Conservation (phyloP, 257 asterid species). For the Ballota nigra region DNA sequence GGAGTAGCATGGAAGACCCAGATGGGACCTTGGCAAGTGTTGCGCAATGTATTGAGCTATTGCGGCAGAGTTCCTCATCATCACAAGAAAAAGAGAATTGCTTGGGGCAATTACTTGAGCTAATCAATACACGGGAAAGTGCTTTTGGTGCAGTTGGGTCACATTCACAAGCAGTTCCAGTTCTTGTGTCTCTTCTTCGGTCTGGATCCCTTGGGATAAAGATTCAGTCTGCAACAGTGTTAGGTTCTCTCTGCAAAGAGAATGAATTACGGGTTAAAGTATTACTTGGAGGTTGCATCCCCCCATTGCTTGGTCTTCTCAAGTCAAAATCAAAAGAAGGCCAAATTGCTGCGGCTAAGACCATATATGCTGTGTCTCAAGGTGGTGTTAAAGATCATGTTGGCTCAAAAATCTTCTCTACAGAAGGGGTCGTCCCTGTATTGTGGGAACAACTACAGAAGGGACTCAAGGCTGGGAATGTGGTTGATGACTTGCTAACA, state of each 20-base stretch:
- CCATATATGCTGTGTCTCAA: slow-evolving; percentile 94
- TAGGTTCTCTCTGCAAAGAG: slow-evolving; percentile 94
- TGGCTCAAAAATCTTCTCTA: slow-evolving; percentile 93
- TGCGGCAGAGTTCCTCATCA: slow-evolving; percentile 87
- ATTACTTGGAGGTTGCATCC: slow-evolving; percentile 96
- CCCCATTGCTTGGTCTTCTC: slow-evolving; percentile 96
- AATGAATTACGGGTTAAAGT: slow-evolving; percentile 93
- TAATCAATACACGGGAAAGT: slow-evolving; percentile 76
- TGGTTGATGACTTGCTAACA: slow-evolving; percentile 79
- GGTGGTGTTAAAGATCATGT: slow-evolving; percentile 95
- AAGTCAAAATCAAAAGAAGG: slow-evolving; percentile 90
- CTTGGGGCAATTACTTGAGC: slow-evolving; percentile 77
- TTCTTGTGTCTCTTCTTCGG: slow-evolving; percentile 94
- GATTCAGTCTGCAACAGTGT: slow-evolving; percentile 85
- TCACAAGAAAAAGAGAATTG: slow-evolving; percentile 77
- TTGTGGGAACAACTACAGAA: slow-evolving; percentile 86
- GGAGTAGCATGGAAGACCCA: slow-evolving; percentile 97
- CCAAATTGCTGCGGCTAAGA: slow-evolving; percentile 92
- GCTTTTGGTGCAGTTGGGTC: slow-evolving; percentile 98
- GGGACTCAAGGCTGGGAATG: slow-evolving; percentile 86
- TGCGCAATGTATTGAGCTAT: slow-evolving; percentile 94
- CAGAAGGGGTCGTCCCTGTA: slow-evolving; percentile 97
- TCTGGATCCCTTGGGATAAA: slow-evolving; percentile 89
- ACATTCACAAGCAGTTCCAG: slow-evolving; percentile 99
- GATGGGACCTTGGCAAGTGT: slow-evolving; percentile 98